These are phyloP conservation scores for Lepraria neglecta DNA, from an alignment of 495 filamentous ascomycete genomes.

Conservation along the genomic window DNA sequence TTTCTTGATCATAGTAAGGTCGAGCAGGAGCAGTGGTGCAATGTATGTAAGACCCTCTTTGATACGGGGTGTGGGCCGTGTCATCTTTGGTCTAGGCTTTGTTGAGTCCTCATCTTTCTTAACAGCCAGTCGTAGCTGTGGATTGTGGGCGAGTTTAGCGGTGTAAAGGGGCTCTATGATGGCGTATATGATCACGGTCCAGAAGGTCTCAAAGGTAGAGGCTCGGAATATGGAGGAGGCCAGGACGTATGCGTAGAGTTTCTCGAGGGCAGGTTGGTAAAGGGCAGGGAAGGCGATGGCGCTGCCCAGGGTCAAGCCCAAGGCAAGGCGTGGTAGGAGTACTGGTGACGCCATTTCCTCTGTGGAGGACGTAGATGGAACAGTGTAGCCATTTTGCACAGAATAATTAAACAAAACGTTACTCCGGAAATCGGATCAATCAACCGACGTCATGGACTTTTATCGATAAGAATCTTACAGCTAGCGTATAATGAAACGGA, in stretches of 20 bases:
- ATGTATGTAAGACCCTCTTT: conserved; percentile 27
- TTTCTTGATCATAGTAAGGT: conserved; percentile 36
- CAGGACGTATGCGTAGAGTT: conserved; percentile 23
- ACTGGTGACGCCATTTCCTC: conserved; percentile 1
- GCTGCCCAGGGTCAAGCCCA: conserved; percentile 15
- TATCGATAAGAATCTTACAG: too few relatives aligned
- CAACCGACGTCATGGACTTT: too few relatives aligned
- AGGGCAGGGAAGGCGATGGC: conserved; percentile 22
- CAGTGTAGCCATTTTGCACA: neutral
- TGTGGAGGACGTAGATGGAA: neutral
- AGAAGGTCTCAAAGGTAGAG: conserved; percentile 33
- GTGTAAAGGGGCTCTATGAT: conserved; percentile 29
- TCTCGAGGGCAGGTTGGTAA: conserved; percentile 26
- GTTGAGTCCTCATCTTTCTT: conserved; percentile 9
- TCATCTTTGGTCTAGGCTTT: conserved; percentile 27
- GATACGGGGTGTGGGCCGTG: conserved; percentile 26
- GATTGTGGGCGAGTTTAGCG: conserved; percentile 26
- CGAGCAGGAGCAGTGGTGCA: conserved; percentile 28
- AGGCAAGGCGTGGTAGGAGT: conserved; percentile 12
- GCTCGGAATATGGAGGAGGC: conserved; percentile 24
- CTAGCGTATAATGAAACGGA: too few relatives aligned
- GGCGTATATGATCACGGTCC: conserved; percentile 32
- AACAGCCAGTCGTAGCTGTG: conserved; percentile 26
- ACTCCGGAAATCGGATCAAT: neutral
- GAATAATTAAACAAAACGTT: too few relatives aligned